These are phyloP conservation scores for Exophiala mesophila DNA, from an alignment of 2,329 filamentous ascomycete genomes.

Conservation along the genomic window DNA sequence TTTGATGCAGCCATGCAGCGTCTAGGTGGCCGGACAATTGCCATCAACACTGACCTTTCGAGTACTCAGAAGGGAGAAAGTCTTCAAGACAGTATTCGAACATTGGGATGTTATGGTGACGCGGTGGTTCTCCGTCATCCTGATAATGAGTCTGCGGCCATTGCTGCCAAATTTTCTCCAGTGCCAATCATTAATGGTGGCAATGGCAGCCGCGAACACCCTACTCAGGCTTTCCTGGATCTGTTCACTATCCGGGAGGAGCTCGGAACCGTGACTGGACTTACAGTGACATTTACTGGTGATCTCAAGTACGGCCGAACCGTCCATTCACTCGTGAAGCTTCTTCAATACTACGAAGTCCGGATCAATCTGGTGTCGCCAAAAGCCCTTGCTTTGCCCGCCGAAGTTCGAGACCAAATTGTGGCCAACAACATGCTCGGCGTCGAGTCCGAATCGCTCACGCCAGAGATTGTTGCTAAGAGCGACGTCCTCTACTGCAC, in stretches of 20 bases:
- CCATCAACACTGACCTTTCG: constrained; percentile 75
- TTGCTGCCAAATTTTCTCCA: constrained; percentile 78
- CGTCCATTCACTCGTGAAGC: constrained; percentile 89
- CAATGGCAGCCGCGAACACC: constrained; percentile 93
- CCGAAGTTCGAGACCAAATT: constrained; percentile 67
- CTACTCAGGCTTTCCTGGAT: constrained; percentile 94
- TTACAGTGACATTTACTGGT: constrained; percentile 93
- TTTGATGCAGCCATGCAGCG: constrained; percentile 99
- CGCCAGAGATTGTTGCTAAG: constrained; percentile 75
- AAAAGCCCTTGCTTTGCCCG: constrained; percentile 69
- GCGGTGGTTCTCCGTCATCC: constrained; percentile 95
- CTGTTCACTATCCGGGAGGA: constrained; percentile 98
- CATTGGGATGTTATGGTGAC: constrained; percentile 88
- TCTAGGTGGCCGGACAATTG: constrained; percentile 79
- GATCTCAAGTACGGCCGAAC: constrained; percentile 90
- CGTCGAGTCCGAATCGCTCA: constrained; percentile 70
- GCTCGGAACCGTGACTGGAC: constrained; percentile 85
- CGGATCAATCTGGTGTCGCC: constrained; percentile 88
- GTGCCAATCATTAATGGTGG: constrained; percentile 96
- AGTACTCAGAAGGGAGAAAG: constrained; percentile 93
- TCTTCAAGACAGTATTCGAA: constrained; percentile 88
- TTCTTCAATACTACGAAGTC: constrained; percentile 93
- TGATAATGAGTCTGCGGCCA: constrained; percentile 70
- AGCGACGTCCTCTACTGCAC: constrained; percentile 97
- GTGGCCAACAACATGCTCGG: constrained; percentile 70